Conservation (phyloP, 331 rosid species). For the Malus hybrid region DNA sequence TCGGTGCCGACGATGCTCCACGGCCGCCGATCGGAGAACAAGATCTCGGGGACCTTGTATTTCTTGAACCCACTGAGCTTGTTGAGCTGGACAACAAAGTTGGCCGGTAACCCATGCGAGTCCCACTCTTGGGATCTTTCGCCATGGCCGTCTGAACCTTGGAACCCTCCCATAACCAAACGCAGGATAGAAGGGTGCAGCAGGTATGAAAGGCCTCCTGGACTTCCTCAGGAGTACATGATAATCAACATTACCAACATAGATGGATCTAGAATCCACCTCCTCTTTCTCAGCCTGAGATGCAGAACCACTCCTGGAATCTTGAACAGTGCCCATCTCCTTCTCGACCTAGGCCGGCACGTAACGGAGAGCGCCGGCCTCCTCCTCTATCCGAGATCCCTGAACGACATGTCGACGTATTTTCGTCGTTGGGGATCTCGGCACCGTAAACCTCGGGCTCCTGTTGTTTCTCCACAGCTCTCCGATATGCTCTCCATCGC, state of each 20-base stretch:
- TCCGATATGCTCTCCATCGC: constrained; percentile 66
- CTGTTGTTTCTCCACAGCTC: constrained; percentile 42
- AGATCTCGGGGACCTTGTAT: constrained; percentile 69
- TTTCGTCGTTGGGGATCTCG: constrained; percentile 87
- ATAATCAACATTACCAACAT: constrained; percentile 96
- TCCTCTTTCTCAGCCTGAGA: constrained; percentile 96
- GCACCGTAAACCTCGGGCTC: constrained; percentile 97
- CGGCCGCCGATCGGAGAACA: constrained; percentile 61
- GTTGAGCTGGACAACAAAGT: constrained; percentile 63
- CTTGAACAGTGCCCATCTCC: constrained; percentile 92
- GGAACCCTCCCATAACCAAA: constrained; percentile 54
- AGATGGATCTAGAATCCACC: constrained; percentile 89
- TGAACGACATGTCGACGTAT: constrained; percentile 38
- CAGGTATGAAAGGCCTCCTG: constrained; percentile 85
- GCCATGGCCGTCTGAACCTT: constrained; percentile 37
- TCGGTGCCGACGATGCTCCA: constrained; percentile 51
- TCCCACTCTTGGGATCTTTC: constrained; percentile 82
- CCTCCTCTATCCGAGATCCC: constrained; percentile 69
- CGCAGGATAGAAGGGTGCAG: constrained; percentile 60
- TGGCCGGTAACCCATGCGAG: constrained; percentile 79
- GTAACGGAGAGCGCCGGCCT: constrained; percentile 79
- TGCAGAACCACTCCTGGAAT: constrained; percentile 64
- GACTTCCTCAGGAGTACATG: constrained; percentile 91
- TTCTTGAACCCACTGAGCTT: constrained; percentile 88
- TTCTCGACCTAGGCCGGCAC: constrained; percentile 88